Evolutionary conservation across 2,329 filamentous ascomycete genomes (phyloP).

Genomic region (Hymenoscyphus infarciens): DNA sequence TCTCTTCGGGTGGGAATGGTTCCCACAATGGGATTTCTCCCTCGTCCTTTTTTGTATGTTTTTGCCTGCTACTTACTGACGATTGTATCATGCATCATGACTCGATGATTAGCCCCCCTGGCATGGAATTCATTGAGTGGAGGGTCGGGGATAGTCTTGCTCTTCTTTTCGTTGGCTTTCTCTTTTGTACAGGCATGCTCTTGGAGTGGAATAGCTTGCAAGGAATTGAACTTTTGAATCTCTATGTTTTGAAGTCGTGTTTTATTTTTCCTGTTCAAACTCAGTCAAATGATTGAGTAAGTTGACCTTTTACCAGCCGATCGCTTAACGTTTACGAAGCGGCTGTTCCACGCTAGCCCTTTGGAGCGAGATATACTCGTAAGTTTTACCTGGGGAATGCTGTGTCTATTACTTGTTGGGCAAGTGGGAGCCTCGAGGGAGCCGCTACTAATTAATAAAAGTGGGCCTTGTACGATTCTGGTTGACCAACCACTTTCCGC

Average conservation of each 20-base stretch:
- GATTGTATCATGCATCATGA: conserved; percentile 8
- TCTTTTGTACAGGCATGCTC: conserved; percentile 3
- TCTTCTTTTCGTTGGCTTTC: neutral
- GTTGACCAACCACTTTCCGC: neutral
- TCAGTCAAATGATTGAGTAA: too few relatives aligned
- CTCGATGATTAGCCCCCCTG: neutral
- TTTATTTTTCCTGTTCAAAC: neutral
- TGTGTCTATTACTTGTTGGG: neutral
- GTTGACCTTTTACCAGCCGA: too few relatives aligned
- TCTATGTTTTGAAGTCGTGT: neutral
- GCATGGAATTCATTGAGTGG: neutral
- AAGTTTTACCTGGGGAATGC: neutral
- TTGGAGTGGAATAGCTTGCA: neutral
- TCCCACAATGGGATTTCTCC: conserved; percentile 2
- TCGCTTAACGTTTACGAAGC: too few relatives aligned
- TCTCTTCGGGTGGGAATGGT: neutral
- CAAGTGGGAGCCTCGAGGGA: conserved; percentile 1
- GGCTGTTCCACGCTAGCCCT: too few relatives aligned
- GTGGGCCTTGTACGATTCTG: too few relatives aligned
- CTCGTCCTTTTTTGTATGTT: conserved; percentile 9
- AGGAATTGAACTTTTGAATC: neutral
- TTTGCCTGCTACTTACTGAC: conserved; percentile 2
- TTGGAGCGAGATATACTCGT: neutral
- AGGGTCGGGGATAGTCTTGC: neutral
- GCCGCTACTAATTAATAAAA: neutral